These are phyloP conservation scores for Perilla frutescens DNA, from an alignment of 257 asterid genomes.

Conservation along the genomic window DNA sequence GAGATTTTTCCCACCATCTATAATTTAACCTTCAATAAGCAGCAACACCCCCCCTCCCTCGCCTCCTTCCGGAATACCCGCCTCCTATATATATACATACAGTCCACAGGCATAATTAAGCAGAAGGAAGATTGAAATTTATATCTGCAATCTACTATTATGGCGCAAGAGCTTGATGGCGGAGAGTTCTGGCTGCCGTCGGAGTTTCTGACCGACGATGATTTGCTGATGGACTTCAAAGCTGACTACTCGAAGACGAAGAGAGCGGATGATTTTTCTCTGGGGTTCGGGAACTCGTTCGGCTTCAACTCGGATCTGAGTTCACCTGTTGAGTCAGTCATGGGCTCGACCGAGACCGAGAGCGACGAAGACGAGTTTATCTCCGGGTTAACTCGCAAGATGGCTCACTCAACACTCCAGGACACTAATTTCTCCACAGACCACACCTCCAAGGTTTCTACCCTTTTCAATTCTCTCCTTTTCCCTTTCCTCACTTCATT, in stretches of 20 bases:
- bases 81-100: conserved; percentile 12
- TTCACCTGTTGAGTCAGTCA: conserved; percentile 68
- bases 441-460: conserved; percentile 44
- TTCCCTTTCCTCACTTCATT: background rate
- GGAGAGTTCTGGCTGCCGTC: conserved; percentile 65
- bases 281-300: conserved; percentile 30
- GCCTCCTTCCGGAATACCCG: conserved; percentile 35
- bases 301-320: conserved; percentile 61
- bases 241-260: conserved; percentile 6
- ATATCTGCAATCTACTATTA: background rate
- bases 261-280: conserved; percentile 24
- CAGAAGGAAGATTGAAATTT: background rate
- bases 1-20: conserved; percentile 33
- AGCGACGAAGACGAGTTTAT: conserved; percentile 78
- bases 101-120: background rate
- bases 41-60: conserved; percentile 35
- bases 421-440: conserved; percentile 36
- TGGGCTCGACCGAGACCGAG: conserved; percentile 65
- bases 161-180: conserved; percentile 55
- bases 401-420: conserved; percentile 46
- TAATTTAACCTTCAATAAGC: conserved; percentile 49
- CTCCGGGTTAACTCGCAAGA: conserved; percentile 50
- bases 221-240: conserved; percentile 45
- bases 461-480: no score
- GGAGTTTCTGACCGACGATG: conserved; percentile 60